Conservation (phyloP, 306 rosid species). For the Rosa rugosa region DNA sequence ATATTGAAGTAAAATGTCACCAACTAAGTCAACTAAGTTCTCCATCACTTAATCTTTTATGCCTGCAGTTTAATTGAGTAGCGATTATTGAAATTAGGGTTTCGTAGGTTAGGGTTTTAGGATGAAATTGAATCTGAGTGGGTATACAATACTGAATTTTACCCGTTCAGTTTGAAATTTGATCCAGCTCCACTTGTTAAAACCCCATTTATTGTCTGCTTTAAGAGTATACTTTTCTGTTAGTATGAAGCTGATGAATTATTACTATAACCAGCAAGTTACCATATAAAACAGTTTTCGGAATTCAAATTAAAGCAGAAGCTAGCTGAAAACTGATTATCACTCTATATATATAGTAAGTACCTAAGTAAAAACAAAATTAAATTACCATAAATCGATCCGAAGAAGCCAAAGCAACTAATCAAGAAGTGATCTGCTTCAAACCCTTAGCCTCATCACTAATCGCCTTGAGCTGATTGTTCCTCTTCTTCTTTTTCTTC, state of each 20-base stretch:
- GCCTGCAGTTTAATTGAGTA: not conserved
- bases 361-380: not conserved
- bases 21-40: not conserved
- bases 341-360: not conserved
- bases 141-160: not conserved
- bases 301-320: not conserved
- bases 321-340: not conserved
- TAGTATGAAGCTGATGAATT: not conserved
- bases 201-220: not conserved
- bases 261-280: not conserved
- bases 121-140: constrained; percentile 12
- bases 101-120: constrained; percentile 41
- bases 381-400: constrained; percentile 47
- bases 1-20: not conserved
- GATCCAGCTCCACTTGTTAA: not conserved
- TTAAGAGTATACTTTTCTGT: not conserved
- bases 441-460: constrained; percentile 44
- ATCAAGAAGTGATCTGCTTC: constrained; percentile 47
- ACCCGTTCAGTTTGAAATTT: not conserved
- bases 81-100: constrained; percentile 47
- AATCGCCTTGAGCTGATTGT: constrained; percentile 42
- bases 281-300: not conserved
- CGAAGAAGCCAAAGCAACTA: constrained; percentile 31
- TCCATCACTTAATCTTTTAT: not conserved
- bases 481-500: constrained; percentile 84